Percentiles rank a stretch among this genome's conserved stretches.
These are phyloP conservation scores for Pulveroboletus sp. DNA, from an alignment of 1,284 basidiomycete genomes.

Conservation along the genomic window DNA sequence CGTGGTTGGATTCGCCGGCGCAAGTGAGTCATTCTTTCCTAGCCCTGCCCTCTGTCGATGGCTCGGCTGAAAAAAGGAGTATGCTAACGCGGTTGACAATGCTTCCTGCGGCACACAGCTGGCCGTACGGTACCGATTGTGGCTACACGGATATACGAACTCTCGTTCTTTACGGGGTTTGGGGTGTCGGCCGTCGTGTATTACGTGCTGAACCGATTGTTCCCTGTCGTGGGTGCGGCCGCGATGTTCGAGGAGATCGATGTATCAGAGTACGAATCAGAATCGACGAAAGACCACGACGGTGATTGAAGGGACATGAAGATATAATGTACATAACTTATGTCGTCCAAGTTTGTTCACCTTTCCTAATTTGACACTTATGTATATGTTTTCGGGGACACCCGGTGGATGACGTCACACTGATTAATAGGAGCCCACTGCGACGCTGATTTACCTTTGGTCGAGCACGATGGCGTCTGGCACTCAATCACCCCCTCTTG, in stretches of 20 bases:
- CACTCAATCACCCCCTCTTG: constrained; percentile 55
- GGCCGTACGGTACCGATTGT: constrained; percentile 60
- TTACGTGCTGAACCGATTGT: constrained; percentile 55
- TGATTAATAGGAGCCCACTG: constrained; percentile 1
- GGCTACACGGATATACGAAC: constrained; percentile 69
- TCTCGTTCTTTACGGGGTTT: constrained; percentile 81
- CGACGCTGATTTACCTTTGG: neutral
- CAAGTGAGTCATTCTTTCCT: constrained; percentile 45
- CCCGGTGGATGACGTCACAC: constrained; percentile 36
- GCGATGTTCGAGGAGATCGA: constrained; percentile 64
- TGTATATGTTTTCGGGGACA: constrained; percentile 24
- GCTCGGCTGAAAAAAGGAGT: constrained; percentile 1
- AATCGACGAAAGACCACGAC: neutral
- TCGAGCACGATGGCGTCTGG: constrained; percentile 30
- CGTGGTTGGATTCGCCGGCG: constrained; percentile 72
- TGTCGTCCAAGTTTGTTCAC: neutral
- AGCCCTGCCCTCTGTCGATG: neutral
- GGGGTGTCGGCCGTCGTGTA: constrained; percentile 69
- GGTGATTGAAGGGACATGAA: neutral
- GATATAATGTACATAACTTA: neutral
- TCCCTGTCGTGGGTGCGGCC: constrained; percentile 57
- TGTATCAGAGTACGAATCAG: constrained; percentile 41
- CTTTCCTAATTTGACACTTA: constrained; percentile 23
- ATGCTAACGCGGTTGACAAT: neutral
- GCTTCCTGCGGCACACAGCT: constrained; percentile 35